Conservation (phyloP, 345 rosid genomes). For the Microcos paniculata region DNA sequence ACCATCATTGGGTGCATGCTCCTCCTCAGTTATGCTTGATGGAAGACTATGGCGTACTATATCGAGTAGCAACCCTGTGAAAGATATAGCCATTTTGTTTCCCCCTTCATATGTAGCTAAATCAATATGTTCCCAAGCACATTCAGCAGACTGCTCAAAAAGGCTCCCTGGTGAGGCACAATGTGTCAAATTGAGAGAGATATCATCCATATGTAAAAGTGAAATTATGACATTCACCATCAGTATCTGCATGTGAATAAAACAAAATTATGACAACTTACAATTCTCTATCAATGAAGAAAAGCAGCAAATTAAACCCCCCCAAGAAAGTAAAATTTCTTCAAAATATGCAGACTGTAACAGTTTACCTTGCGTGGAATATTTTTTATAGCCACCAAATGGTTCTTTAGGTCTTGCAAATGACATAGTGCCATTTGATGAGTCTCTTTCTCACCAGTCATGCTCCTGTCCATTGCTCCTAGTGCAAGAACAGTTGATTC, state of each 20-base stretch:
- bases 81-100: constrained; percentile 68
- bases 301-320: constrained; percentile 10
- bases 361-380: constrained; percentile 77
- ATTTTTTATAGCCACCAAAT: constrained; percentile 74
- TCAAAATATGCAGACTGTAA: constrained; percentile 5
- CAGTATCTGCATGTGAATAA: constrained; percentile 70
- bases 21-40: constrained; percentile 47
- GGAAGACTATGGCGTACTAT: constrained; percentile 70
- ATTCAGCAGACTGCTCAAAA: constrained; percentile 38
- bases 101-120: constrained; percentile 53
- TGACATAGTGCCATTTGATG: constrained; percentile 55
- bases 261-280: constrained; percentile 25
- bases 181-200: constrained; percentile 59
- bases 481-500: constrained; percentile 81
- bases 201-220: constrained; percentile 81
- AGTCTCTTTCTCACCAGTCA: constrained; percentile 47
- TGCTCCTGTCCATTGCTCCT: constrained; percentile 60
- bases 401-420: constrained; percentile 71
- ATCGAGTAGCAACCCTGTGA: constrained; percentile 70
- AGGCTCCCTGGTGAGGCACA: constrained; percentile 51
- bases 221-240: constrained; percentile 88
- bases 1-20: constrained; percentile 51
- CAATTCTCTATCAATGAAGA: constrained; percentile 11
- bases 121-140: constrained; percentile 48
- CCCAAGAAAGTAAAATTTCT: constrained; percentile 10